Evolutionary conservation across 345 rosid species (phyloP).

Genomic region (Cochlearia excelsa): DNA sequence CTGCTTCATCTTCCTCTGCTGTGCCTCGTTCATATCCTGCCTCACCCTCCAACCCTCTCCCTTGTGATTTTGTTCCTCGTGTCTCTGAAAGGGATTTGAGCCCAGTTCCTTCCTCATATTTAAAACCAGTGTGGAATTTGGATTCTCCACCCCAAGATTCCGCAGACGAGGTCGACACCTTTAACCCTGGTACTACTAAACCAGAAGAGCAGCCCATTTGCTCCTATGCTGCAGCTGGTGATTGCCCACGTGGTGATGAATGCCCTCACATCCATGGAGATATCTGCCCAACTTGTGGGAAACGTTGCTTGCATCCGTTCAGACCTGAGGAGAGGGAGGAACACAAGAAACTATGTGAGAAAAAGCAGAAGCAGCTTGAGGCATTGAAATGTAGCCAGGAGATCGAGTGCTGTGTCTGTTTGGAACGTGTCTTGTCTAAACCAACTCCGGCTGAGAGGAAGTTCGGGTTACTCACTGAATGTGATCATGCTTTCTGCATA

Average conservation of each 20-base stretch:
- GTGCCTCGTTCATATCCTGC: slow-evolving; percentile 35
- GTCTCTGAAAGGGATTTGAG: slow-evolving; percentile 36
- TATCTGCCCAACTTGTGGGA: slow-evolving; percentile 76
- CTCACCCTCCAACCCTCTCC: slow-evolving; percentile 33
- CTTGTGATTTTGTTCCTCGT: slow-evolving; percentile 40
- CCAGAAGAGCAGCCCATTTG: slow-evolving; percentile 67
- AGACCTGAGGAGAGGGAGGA: slow-evolving; percentile 76
- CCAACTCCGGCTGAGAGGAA: slow-evolving; percentile 73
- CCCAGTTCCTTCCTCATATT: slow-evolving; percentile 20
- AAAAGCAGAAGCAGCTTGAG: slow-evolving; percentile 67
- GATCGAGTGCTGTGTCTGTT: slow-evolving; percentile 79
- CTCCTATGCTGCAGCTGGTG: slow-evolving; percentile 89
- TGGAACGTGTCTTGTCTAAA: slow-evolving; percentile 82
- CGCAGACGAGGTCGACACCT: slow-evolving; percentile 59
- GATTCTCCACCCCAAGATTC: slow-evolving; percentile 42
- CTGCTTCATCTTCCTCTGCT: slow-evolving; percentile 57
- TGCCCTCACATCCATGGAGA: slow-evolving; percentile 92
- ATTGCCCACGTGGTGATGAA: slow-evolving; percentile 72
- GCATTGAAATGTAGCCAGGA: slow-evolving; percentile 76
- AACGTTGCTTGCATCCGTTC: slow-evolving; percentile 88
- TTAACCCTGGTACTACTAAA: slow-evolving; percentile 63
- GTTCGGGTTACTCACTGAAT: slow-evolving; percentile 88
- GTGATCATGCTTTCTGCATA: slow-evolving; percentile 95
- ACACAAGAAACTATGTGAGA: slow-evolving; percentile 61
- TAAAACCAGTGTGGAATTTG: slow-evolving; percentile 45